phyloP scores from a whole-genome alignment of 2,329 filamentous ascomycete genomes.

The Ophiostoma tasmaniense region DNA sequence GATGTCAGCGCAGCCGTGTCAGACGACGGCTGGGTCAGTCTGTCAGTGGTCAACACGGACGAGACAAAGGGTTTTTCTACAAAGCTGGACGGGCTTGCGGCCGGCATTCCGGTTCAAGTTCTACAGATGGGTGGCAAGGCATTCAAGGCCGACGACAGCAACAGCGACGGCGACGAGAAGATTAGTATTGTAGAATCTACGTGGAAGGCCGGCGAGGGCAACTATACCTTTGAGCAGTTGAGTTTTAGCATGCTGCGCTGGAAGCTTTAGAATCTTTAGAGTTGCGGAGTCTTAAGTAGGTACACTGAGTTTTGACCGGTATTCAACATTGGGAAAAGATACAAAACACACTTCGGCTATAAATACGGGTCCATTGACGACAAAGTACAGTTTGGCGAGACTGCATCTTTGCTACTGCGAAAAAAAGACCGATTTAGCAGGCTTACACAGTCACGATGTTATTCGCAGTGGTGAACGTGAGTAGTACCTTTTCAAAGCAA shows the following conservation, averaged over 20 bases:
- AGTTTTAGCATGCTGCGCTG: slow-evolving; percentile 3
- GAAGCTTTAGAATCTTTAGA: neutral
- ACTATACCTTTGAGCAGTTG: neutral
- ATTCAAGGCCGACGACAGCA: slow-evolving; percentile 8
- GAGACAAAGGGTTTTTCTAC: slow-evolving; percentile 52
- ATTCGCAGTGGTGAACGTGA: too few species aligned
- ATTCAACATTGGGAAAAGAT: too few species aligned
- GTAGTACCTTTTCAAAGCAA: too few species aligned
- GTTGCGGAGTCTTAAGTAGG: too few species aligned
- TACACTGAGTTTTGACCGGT: too few species aligned
- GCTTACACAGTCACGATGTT: too few species aligned
- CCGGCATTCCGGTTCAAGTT: slow-evolving; percentile 9
- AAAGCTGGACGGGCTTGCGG: slow-evolving; percentile 40
- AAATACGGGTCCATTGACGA: too few species aligned
- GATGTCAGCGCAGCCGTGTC: slow-evolving; percentile 54
- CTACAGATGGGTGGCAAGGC: slow-evolving; percentile 10
- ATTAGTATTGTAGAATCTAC: neutral
- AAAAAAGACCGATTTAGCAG: too few species aligned
- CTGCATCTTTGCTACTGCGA: too few species aligned
- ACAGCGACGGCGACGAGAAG: slow-evolving; percentile 9
- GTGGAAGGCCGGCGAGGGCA: neutral
- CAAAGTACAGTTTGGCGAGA: too few species aligned
- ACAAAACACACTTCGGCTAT: too few species aligned
- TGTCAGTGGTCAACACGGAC: slow-evolving; percentile 67
- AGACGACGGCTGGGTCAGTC: slow-evolving; percentile 49